Conservation (phyloP, 768 basidiomycete genomes). For the Tremella fuciformis region DNA sequence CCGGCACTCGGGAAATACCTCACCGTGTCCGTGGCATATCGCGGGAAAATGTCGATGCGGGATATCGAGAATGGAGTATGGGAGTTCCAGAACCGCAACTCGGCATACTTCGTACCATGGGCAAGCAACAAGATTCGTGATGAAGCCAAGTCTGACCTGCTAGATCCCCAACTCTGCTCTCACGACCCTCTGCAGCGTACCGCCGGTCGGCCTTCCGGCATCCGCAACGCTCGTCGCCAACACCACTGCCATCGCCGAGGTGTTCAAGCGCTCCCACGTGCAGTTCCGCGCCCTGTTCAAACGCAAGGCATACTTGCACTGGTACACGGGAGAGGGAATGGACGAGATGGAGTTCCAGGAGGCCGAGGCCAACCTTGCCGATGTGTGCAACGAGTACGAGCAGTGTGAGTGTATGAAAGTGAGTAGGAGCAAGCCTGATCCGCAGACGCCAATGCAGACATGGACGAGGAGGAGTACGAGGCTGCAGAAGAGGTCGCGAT, state of each 20-base stretch:
- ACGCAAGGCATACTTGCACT: slow-evolving; percentile 40
- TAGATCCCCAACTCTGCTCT: slow-evolving; percentile 44
- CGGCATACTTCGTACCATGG: slow-evolving; percentile 46
- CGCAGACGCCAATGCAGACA: slow-evolving; percentile 27
- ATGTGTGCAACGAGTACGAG: slow-evolving; percentile 45
- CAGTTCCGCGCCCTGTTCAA: slow-evolving; percentile 45
- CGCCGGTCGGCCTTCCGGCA: slow-evolving; percentile 37
- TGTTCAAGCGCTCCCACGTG: slow-evolving; percentile 45
- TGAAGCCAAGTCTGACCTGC: not conserved
- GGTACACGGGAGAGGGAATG: slow-evolving; percentile 48
- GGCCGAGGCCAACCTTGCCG: slow-evolving; percentile 44
- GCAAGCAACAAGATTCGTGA: slow-evolving; percentile 5
- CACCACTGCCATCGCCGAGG: slow-evolving; percentile 45
- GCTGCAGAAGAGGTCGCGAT: slow-evolving; percentile 9
- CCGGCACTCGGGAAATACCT: slow-evolving; percentile 47
- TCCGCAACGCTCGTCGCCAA: slow-evolving; percentile 48
- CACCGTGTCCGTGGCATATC: slow-evolving; percentile 46
- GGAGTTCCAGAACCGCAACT: slow-evolving; percentile 43
- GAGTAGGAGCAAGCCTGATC: not conserved
- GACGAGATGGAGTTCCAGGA: slow-evolving; percentile 46
- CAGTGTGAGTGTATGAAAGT: slow-evolving; percentile 27
- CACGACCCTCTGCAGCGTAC: slow-evolving; percentile 42
- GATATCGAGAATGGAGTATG: slow-evolving; percentile 41
- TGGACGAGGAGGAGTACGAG: slow-evolving; percentile 29
- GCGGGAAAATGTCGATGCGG: slow-evolving; percentile 45